Evolutionary conservation across 345 rosid genomes (phyloP).

Genomic region (Noccaea caerulescens): DNA sequence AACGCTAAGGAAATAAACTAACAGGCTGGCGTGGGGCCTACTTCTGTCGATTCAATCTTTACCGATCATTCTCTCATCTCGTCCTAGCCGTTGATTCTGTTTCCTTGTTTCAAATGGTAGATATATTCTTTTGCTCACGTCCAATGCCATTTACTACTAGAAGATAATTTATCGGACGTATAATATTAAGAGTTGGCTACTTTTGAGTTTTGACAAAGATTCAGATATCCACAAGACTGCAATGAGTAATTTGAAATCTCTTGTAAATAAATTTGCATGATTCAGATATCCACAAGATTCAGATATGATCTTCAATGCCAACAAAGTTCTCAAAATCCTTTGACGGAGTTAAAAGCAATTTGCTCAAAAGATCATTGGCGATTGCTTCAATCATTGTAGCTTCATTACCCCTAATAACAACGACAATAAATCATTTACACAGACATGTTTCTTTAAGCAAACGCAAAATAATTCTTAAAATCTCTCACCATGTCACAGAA

Average conservation of each 20-base stretch:
- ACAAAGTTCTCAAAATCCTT: too few relatives aligned
- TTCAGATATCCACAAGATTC: too few relatives aligned
- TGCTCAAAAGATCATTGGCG: too few relatives aligned
- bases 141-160: slow-evolving; percentile 1
- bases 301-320: too few relatives aligned
- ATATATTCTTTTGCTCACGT: not conserved
- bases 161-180: not conserved
- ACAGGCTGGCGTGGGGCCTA: slow-evolving; percentile 40
- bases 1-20: slow-evolving; percentile 5
- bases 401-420: too few relatives aligned
- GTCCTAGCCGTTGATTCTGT: slow-evolving; percentile 36
- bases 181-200: slow-evolving; percentile 51
- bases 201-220: slow-evolving; percentile 76
- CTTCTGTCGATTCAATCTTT: slow-evolving; percentile 2
- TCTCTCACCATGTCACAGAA: too few relatives aligned
- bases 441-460: too few relatives aligned
- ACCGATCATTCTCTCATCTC: slow-evolving; percentile 33
- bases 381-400: too few relatives aligned
- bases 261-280: slow-evolving; percentile 78
- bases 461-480: too few relatives aligned
- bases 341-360: too few relatives aligned
- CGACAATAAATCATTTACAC: too few relatives aligned
- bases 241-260: slow-evolving; percentile 76
- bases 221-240: slow-evolving; percentile 76
- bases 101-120: not conserved